A percentile compares a stretch with the other conserved stretches of the same genome.
Conservation (phyloP, 768 basidiomycete genomes). For the Fomitopsis pulvina region DNA sequence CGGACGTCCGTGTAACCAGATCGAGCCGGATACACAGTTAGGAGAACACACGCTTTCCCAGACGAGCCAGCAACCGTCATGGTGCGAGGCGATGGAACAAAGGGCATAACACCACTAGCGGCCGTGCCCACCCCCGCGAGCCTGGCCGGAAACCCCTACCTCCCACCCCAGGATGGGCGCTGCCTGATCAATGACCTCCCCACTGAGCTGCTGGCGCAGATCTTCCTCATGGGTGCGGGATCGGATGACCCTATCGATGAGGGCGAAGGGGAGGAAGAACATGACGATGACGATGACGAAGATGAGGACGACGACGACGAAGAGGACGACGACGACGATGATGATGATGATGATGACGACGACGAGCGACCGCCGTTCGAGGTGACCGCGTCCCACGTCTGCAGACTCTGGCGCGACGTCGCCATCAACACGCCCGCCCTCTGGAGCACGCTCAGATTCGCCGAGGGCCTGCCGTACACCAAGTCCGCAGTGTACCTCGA, state of each 20-base stretch:
- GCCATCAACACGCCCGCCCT: slow-evolving; percentile 46
- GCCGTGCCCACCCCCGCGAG: not conserved
- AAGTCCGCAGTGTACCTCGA: slow-evolving; percentile 39
- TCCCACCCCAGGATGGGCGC: slow-evolving; percentile 14
- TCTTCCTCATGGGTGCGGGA: slow-evolving; percentile 16
- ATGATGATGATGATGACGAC: slow-evolving; percentile 10
- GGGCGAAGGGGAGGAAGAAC: slow-evolving; percentile 26
- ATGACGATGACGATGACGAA: slow-evolving; percentile 26
- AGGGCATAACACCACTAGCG: not conserved
- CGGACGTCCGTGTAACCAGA: not conserved
- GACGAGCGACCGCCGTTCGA: slow-evolving; percentile 33
- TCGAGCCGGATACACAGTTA: no score
- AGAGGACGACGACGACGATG: slow-evolving; percentile 18
- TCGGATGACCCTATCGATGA: not conserved
- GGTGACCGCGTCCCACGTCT: slow-evolving; percentile 55
- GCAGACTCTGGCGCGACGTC: slow-evolving; percentile 49
- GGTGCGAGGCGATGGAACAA: not conserved
- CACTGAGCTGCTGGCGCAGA: slow-evolving; percentile 50
- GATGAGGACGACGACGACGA: slow-evolving; percentile 20
- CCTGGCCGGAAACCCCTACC: slow-evolving; percentile 5
- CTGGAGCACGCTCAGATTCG: slow-evolving; percentile 44
- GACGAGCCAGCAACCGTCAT: no score
- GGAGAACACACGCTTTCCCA: no score
- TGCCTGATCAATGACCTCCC: slow-evolving; percentile 41
- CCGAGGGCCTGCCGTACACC: slow-evolving; percentile 37